Evolutionary conservation across 345 rosid species (phyloP), one percentile per base, ranked within the genome.

Genomic region (Eucalyptus cloeziana): DNA sequence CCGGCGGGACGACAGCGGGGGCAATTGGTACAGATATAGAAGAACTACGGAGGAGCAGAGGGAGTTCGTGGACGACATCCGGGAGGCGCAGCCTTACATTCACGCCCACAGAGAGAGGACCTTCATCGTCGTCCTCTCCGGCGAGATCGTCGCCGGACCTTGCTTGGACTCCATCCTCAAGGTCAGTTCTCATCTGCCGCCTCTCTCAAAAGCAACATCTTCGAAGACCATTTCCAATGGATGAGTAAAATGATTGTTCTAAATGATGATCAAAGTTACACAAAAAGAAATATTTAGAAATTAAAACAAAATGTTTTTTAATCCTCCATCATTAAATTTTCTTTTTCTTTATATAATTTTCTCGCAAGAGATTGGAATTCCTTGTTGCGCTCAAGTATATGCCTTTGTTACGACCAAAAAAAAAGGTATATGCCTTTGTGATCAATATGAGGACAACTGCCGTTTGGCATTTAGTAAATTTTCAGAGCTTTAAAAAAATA

Each of bases 1-100:
- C 85, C 85, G 85, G 30, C 13, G 85, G 85, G 27, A 76, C 45
- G 85, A 40, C 30, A 3, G 15, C 47, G 15, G 85, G 30, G 47
- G 83, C 24, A 44, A 76, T 11, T 44, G 83, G 16, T 21, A 76
- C 85, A 11, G 30, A 37, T 43, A 40, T 40, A 40, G 85, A 76
- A 40, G 85, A 76, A 40, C 40, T 40, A 56, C 91, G 12, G 93
- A 88, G 43, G 91, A 89, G 30, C 90, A 89, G 24, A 79, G 37
- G 52, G 60, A 25, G 62, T 90, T 91, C 64, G 92, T 93, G 88
- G 89, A 88, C 87, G 85, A 69, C 7, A 52, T 93, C 40, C 88
- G 92, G 88, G 93, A 92, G 89, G 90, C 91, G 69, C 94, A 94
- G 88, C 90, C 93, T 22, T 88, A 88, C 86, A 62, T 94, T n/a